Percentiles rank a stretch among this genome's conserved stretches.
Conservation (phyloP, 1,284 basidiomycete genomes). For the Austroboletus niveus region DNA sequence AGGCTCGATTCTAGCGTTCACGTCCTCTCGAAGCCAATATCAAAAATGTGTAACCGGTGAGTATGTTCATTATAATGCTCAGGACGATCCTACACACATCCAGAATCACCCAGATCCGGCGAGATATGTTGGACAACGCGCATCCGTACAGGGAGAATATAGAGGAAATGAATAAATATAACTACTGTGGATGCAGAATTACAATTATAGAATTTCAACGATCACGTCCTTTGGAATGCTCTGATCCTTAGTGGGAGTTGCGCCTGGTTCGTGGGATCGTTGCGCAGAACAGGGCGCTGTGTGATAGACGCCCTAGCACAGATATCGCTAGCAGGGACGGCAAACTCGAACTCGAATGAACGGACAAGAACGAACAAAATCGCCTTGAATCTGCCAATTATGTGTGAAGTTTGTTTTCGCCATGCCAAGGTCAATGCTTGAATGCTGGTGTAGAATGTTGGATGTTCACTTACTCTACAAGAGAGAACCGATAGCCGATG, state of each 20-base stretch:
- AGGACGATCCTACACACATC: too few species aligned
- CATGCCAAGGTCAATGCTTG: neutral
- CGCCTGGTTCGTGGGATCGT: neutral
- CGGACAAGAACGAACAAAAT: constrained; percentile 32
- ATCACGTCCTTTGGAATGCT: neutral
- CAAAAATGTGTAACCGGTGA: too few species aligned
- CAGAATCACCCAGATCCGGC: too few species aligned
- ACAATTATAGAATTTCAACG: too few species aligned
- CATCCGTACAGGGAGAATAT: too few species aligned
- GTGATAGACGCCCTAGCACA: neutral
- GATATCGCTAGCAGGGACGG: neutral
- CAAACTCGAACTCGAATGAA: neutral
- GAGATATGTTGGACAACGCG: too few species aligned
- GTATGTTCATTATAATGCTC: too few species aligned
- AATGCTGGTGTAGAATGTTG: constrained; percentile 30
- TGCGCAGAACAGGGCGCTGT: neutral
- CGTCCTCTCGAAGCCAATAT: too few species aligned
- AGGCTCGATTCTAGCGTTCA: too few species aligned
- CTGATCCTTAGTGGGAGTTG: neutral
- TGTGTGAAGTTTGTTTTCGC: neutral
- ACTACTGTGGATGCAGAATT: too few species aligned
- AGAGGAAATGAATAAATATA: too few species aligned
- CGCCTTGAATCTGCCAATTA: constrained; percentile 48
- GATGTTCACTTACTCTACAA: constrained; percentile 23
- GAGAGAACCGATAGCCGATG: constrained; percentile 69